Evolutionary conservation across 495 filamentous ascomycete species (phyloP).

Genomic region (Cetradonia linearis): DNA sequence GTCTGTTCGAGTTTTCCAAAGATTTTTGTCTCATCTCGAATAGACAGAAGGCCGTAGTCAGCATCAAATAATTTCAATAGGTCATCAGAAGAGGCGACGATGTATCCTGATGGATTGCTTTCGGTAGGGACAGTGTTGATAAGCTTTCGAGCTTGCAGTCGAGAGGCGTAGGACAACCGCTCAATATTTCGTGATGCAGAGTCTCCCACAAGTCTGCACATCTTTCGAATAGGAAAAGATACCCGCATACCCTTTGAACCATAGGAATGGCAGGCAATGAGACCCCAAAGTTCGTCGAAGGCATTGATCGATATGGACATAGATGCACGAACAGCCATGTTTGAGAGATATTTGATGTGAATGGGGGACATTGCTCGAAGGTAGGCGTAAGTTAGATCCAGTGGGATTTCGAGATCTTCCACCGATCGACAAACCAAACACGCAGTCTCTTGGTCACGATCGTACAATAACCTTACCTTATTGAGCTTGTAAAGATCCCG

Average conservation of each 20-base stretch:
- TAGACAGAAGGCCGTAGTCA: conserved; percentile 79
- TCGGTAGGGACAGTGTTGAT: conserved; percentile 71
- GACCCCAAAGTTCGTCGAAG: conserved; percentile 77
- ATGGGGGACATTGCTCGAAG: conserved; percentile 87
- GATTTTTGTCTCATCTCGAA: conserved; percentile 80
- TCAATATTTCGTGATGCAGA: conserved; percentile 83
- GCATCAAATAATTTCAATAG: conserved; percentile 77
- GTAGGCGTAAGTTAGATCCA: conserved; percentile 80
- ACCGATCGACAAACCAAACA: conserved; percentile 71
- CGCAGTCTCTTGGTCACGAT: conserved; percentile 60
- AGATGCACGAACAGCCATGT: conserved; percentile 82
- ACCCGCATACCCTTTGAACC: conserved; percentile 73
- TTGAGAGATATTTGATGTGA: conserved; percentile 77
- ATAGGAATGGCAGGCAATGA: conserved; percentile 83
- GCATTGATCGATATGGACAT: conserved; percentile 93
- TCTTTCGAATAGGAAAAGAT: conserved; percentile 81
- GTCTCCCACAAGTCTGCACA: conserved; percentile 88
- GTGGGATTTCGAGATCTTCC: conserved; percentile 64
- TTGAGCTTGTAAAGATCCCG: conserved; percentile 72
- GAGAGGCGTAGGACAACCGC: conserved; percentile 74
- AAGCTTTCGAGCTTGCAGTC: conserved; percentile 70
- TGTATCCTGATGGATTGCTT: conserved; percentile 81
- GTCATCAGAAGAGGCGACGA: conserved; percentile 84
- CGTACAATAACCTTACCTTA: conserved; percentile 70
- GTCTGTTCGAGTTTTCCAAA: conserved; percentile 63